A percentile compares a stretch with the other conserved stretches of the same genome.
phyloP scores from a whole-genome alignment of 1,139 yeast genomes.

The Meyerozyma guilliermondii region DNA sequence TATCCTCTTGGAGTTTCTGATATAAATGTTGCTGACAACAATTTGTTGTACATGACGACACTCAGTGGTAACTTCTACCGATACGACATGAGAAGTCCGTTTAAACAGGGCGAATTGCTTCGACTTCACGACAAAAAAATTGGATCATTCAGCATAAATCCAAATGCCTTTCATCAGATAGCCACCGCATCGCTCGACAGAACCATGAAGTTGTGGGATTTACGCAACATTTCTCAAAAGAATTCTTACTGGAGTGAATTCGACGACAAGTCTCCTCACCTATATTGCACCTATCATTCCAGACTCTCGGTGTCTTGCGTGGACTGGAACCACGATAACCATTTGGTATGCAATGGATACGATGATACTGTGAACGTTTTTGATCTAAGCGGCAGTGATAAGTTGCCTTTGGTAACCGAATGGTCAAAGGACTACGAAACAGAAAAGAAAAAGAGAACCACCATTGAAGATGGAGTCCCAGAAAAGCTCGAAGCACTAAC shows the following conservation, averaged over 20 bases:
- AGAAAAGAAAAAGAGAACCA: constrained; percentile 13
- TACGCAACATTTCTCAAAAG: constrained; percentile 45
- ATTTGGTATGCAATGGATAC: constrained; percentile 86
- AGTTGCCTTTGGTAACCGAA: constrained; percentile 17
- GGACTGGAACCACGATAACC: constrained; percentile 75
- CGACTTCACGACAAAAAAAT: constrained; percentile 85
- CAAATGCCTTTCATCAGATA: constrained; percentile 50
- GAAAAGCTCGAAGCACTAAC: constrained; percentile 48
- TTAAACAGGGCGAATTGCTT: constrained; percentile 31
- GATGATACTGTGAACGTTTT: constrained; percentile 73
- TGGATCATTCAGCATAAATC: constrained; percentile 82
- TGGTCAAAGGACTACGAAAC: constrained; percentile 19
- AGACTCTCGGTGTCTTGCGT: constrained; percentile 79
- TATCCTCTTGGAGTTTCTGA: constrained; percentile 56
- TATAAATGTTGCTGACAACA: constrained; percentile 43
- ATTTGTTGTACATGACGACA: constrained; percentile 68
- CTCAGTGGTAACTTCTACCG: constrained; percentile 71
- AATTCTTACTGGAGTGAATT: constrained; percentile 37
- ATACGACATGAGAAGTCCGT: constrained; percentile 57
- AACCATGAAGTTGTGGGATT: constrained; percentile 80
- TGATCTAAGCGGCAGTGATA: constrained; percentile 19
- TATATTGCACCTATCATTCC: constrained; percentile 62
- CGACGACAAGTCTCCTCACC: constrained; percentile 37
- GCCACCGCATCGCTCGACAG: constrained; percentile 90
- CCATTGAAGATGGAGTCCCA: constrained; percentile 20